Base-by-base conservation (phyloP, 257 asterid species). In the Solanum sitiens region DNA sequence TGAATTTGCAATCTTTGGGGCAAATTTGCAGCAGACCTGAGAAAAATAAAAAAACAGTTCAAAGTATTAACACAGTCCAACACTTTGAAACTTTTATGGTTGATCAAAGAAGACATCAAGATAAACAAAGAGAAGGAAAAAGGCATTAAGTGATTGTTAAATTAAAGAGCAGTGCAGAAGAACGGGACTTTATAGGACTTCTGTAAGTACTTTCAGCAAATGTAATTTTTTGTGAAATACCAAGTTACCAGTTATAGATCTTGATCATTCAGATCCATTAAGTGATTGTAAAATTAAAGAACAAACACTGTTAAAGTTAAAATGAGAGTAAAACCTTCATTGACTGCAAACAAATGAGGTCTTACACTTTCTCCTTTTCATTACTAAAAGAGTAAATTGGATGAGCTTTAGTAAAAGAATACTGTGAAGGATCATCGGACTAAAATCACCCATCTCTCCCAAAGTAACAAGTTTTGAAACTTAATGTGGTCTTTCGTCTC, bases 11-110 rank as follows among this genome's bases (percentile, higher is more conserved):
- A 94, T 27, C 96, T 95, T 86, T 89, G 87, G 86, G 99, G 99
- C 96, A 98, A 96, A 92, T 96, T 94, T 85, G 99, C 95, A 87
- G 99, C 97, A 84, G 96, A 94, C 94, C 99, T 96, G 95, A 32
- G 84, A 71, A 83, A 44, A 85, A 11, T 61, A 20, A 3, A 83
- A 70, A 88, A 73, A 45, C 87, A 83, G 53, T 21, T 37, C 18
- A 13, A 82, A 82, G 70, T 30, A 61, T 30, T 47, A 18, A 82
- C 6, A 7, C 6, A 80, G 70, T 47, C 63, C 35, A 79, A 45
- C 8, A 79, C 65, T 59, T 59, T 30, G 70, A 82, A 82, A 82
- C 8, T 30, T 79, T 45, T 30, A 50, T 9, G 70, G 44, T 82
- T 76, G 37, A 10, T 14, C 32, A 82, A 50, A 27, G 42, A 80